Evolutionary conservation across 257 asterid genomes (phyloP).

Genomic region (Salvia hispanica): DNA sequence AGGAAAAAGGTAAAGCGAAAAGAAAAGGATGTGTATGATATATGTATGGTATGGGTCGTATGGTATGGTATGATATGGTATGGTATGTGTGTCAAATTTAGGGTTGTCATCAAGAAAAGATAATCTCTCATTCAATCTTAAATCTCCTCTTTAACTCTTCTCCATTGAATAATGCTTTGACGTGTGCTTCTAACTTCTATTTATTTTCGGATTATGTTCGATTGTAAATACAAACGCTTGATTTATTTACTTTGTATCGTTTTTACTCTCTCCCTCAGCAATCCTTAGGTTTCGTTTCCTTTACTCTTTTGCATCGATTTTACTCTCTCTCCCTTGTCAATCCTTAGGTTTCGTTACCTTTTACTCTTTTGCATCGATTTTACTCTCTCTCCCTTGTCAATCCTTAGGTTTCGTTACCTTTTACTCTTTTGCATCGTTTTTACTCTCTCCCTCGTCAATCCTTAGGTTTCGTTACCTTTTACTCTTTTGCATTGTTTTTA

Average conservation of each 20-base stretch:
- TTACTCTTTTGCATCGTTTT: slow-evolving; percentile 26
- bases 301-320: no score
- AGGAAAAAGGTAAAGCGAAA: slow-evolving; percentile 41
- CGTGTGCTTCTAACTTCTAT: no score
- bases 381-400: slow-evolving; percentile 21
- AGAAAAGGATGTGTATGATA: slow-evolving; percentile 19
- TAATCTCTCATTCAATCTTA: slow-evolving; percentile 22
- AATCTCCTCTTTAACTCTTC: no score
- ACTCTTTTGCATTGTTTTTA: slow-evolving; percentile 23
- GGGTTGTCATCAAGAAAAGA: slow-evolving; percentile 45
- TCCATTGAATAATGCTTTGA: no score
- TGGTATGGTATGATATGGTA: slow-evolving; percentile 46
- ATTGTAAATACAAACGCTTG: no score
- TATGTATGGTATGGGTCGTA: slow-evolving; percentile 39
- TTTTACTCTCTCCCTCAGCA: no score
- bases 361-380: slow-evolving; percentile 23
- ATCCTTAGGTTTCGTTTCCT: no score
- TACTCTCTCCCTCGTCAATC: slow-evolving; percentile 21
- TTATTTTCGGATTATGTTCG: no score
- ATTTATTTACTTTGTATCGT: no score
- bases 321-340: no score
- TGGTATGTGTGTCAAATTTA: slow-evolving; percentile 47
- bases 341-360: no score
- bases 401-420: not conserved
- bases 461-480: slow-evolving; percentile 5